phyloP scores from a whole-genome alignment of 225 moss, liverwort and hornwort genomes.

The Polytrichum commune region DNA sequence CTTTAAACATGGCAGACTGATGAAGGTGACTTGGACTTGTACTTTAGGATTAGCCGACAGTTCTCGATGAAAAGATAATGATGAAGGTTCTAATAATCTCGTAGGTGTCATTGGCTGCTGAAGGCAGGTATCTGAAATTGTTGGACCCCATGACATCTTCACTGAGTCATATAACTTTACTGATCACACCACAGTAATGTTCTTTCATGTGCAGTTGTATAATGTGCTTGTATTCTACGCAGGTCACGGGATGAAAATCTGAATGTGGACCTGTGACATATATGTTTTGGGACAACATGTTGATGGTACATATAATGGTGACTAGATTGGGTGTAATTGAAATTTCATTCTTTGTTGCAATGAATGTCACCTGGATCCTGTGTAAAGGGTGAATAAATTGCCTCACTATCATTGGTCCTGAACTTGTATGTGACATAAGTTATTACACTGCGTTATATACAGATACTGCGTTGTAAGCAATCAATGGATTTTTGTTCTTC shows the following conservation, averaged over 20 bases:
- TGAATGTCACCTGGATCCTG: too few relatives aligned
- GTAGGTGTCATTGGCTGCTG: slow-evolving; percentile 9
- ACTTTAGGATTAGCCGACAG: slow-evolving; percentile 3
- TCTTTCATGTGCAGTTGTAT: background rate
- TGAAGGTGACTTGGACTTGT: background rate
- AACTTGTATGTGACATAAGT: too few relatives aligned
- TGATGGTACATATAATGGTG: background rate
- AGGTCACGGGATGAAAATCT: background rate
- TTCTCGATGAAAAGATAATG: slow-evolving; percentile 4
- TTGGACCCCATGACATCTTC: background rate
- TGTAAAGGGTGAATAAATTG: too few relatives aligned
- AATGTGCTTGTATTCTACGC: background rate
- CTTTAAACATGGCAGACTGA: too few relatives aligned
- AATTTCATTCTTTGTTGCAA: too few relatives aligned
- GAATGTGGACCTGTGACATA: slow-evolving; percentile 4
- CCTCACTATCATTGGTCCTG: too few relatives aligned
- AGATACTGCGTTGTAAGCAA: too few relatives aligned
- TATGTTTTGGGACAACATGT: background rate
- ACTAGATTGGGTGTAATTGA: too few relatives aligned
- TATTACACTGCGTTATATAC: too few relatives aligned
- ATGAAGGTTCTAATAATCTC: slow-evolving; percentile 10
- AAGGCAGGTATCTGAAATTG: slow-evolving; percentile 4
- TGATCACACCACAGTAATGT: background rate
- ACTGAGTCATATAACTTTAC: background rate
- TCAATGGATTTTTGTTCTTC: too few relatives aligned